phyloP scores from a whole-genome alignment of 2,329 filamentous ascomycete species.

The Botryotinia convoluta region DNA sequence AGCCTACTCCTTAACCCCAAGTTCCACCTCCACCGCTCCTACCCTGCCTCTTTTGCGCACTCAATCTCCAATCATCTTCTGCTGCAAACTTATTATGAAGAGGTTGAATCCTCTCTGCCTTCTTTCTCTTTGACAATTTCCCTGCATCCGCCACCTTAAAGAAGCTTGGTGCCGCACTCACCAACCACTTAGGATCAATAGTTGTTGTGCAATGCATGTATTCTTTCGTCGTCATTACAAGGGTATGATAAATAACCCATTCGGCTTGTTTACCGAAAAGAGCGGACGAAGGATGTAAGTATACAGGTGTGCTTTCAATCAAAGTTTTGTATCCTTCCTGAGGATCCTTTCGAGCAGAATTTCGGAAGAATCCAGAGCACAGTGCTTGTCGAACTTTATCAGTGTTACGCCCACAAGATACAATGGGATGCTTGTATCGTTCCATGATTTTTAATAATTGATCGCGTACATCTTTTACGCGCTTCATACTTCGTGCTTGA shows the following conservation, averaged over 20 bases:
- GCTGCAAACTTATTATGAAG: conserved; percentile 89
- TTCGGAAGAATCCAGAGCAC: conserved; percentile 93
- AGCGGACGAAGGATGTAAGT: conserved; percentile 87
- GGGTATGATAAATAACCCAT: conserved; percentile 89
- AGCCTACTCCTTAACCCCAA: conserved; percentile 62
- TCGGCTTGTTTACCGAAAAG: conserved; percentile 95
- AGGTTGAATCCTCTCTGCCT: conserved; percentile 91
- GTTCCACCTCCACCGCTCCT: conserved; percentile 87
- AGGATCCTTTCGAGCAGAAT: conserved; percentile 89
- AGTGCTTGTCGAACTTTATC: conserved; percentile 83
- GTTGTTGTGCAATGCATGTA: conserved; percentile 95
- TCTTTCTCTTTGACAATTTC: conserved; percentile 82
- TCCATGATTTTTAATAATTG: conserved; percentile 94
- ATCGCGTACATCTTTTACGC: conserved; percentile 87
- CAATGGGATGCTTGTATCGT: conserved; percentile 77
- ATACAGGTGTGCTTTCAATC: conserved; percentile 91
- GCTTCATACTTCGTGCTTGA: conserved; percentile 82
- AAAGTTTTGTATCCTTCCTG: conserved; percentile 97
- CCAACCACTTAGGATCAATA: conserved; percentile 92
- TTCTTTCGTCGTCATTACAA: conserved; percentile 93
- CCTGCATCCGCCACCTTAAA: conserved; percentile 88
- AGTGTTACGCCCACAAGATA: conserved; percentile 85
- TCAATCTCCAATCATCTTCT: conserved; percentile 93
- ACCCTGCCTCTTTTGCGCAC: conserved; percentile 80
- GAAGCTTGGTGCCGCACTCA: conserved; percentile 96